Percentiles rank a stretch among this genome's conserved stretches.
phyloP scores from a whole-genome alignment of 2,329 filamentous ascomycete genomes.

The Eurotiales sp. region DNA sequence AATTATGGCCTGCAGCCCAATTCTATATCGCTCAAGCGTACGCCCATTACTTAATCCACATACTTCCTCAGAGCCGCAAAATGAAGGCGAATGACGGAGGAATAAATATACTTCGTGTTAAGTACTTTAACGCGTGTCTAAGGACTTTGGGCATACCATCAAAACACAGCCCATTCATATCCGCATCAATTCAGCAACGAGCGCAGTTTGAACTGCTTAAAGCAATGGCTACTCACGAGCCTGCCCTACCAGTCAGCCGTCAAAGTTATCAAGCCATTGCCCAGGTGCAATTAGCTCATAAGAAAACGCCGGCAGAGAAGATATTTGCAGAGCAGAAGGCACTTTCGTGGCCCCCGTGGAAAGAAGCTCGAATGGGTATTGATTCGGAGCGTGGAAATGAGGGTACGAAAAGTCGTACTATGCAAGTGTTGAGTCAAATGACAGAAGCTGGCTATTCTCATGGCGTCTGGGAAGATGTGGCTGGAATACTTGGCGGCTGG shows the following conservation, averaged over 20 bases:
- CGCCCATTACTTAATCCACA: slow-evolving; percentile 29
- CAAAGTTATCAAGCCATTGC: slow-evolving; percentile 56
- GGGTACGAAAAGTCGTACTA: slow-evolving; percentile 56
- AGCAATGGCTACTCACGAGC: slow-evolving; percentile 54
- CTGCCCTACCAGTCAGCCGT: slow-evolving; percentile 54
- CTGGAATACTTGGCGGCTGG: slow-evolving; percentile 57
- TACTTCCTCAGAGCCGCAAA: slow-evolving; percentile 8
- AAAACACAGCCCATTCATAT: slow-evolving; percentile 47
- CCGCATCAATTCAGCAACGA: slow-evolving; percentile 48
- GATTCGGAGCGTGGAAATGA: slow-evolving; percentile 56
- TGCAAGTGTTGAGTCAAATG: slow-evolving; percentile 54
- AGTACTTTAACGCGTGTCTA: slow-evolving; percentile 49
- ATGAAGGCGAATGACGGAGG: background rate
- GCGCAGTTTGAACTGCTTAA: slow-evolving; percentile 56
- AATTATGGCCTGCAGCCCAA: slow-evolving; percentile 46
- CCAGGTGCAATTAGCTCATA: slow-evolving; percentile 55
- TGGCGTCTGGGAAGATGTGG: slow-evolving; percentile 51
- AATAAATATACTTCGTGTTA: slow-evolving; percentile 30
- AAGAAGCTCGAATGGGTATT: slow-evolving; percentile 58
- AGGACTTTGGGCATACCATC: slow-evolving; percentile 48
- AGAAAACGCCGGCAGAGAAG: slow-evolving; percentile 53
- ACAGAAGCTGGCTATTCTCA: slow-evolving; percentile 56
- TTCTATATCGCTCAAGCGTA: slow-evolving; percentile 40
- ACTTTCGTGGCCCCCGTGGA: slow-evolving; percentile 63
- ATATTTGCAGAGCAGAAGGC: slow-evolving; percentile 59